phyloP scores from a whole-genome alignment of 768 basidiomycete species.

The Paxillus involutus region DNA sequence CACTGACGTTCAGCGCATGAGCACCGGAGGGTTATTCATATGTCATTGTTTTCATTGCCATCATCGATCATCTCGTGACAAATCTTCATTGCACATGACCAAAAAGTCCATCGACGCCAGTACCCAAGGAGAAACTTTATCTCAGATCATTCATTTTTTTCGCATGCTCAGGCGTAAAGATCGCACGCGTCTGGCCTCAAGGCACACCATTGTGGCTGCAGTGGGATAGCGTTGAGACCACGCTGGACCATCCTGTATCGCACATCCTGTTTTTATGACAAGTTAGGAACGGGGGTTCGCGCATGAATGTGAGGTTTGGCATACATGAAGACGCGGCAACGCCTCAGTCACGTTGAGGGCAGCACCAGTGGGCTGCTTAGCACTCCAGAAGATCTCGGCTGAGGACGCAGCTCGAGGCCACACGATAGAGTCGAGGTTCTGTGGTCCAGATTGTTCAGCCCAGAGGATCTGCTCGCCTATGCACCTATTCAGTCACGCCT shows the following conservation, averaged over 20 bases:
- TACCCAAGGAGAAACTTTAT: background rate
- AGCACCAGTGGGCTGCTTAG: constrained; percentile 33
- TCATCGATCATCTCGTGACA: background rate
- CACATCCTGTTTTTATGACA: constrained; percentile 32
- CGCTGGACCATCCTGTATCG: constrained; percentile 48
- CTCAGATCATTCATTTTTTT: background rate
- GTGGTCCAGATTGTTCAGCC: constrained; percentile 45
- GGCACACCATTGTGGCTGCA: constrained; percentile 63
- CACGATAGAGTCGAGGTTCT: constrained; percentile 41
- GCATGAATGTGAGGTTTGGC: background rate
- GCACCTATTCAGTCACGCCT: background rate
- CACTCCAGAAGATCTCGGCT: constrained; percentile 58
- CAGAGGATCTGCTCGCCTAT: constrained; percentile 42
- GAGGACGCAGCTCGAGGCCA: constrained; percentile 51
- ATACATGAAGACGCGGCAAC: constrained; percentile 48
- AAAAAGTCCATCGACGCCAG: background rate
- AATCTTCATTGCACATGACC: background rate
- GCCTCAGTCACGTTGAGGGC: constrained; percentile 38
- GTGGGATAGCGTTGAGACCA: constrained; percentile 44
- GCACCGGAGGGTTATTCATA: background rate
- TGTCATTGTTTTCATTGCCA: background rate
- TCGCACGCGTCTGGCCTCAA: constrained; percentile 48
- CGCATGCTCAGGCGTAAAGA: constrained; percentile 15
- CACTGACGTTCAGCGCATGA: constrained; percentile 83
- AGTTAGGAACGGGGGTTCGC: background rate